Evolutionary conservation across 1,284 basidiomycete species (phyloP).

Genomic region (Chiua sp.): DNA sequence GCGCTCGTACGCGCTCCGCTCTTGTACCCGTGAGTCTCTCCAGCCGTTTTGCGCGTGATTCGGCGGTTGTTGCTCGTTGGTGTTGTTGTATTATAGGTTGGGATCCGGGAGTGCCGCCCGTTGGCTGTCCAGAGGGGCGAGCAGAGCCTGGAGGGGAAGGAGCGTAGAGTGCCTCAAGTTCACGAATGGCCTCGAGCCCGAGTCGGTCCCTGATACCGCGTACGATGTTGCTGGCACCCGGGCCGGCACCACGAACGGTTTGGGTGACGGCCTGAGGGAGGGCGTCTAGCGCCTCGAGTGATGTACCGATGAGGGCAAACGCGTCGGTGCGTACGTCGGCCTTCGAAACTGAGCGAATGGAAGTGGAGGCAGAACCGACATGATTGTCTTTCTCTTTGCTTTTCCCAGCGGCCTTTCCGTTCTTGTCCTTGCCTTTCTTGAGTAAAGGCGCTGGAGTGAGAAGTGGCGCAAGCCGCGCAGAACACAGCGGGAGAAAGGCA

Average conservation of each 20-base stretch:
- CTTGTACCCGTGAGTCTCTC: slow-evolving; percentile 20
- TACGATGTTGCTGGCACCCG: not conserved
- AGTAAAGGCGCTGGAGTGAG: not conserved
- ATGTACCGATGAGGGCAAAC: slow-evolving; percentile 27
- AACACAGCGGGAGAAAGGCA: slow-evolving; percentile 25
- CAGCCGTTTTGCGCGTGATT: slow-evolving; percentile 7
- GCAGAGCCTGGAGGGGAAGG: not conserved
- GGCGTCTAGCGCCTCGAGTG: slow-evolving; percentile 25
- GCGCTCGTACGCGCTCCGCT: slow-evolving; percentile 24
- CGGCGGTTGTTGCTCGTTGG: not conserved
- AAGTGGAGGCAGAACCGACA: not conserved
- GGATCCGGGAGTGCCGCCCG: not conserved
- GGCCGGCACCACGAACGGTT: not conserved
- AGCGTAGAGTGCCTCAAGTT: slow-evolving; percentile 28
- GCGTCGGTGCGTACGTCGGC: slow-evolving; percentile 26
- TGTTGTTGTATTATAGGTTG: not conserved
- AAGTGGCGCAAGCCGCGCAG: slow-evolving; percentile 20
- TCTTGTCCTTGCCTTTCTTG: slow-evolving; percentile 6
- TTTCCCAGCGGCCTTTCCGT: not conserved
- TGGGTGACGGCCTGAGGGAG: slow-evolving; percentile 7
- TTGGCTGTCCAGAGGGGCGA: slow-evolving; percentile 2
- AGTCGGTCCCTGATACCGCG: slow-evolving; percentile 21
- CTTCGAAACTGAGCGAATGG: not conserved
- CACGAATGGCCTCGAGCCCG: slow-evolving; percentile 34
- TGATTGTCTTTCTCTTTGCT: slow-evolving; percentile 10